Percentiles rank a stretch among this genome's conserved stretches.
These are phyloP conservation scores for Scutellaria galericulata DNA, from an alignment of 257 asterid genomes.

Conservation along the genomic window DNA sequence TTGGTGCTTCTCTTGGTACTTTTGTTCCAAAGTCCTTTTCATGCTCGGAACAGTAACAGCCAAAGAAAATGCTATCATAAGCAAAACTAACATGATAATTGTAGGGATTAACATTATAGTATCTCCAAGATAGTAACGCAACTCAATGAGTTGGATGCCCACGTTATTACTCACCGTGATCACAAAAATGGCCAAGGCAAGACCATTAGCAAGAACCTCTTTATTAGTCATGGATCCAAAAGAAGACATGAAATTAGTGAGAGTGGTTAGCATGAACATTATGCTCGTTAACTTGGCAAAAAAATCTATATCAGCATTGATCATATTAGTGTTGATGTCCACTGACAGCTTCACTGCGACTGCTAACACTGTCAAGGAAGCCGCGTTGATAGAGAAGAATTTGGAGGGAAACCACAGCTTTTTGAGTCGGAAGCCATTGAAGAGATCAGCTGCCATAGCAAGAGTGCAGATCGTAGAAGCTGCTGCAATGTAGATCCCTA, in stretches of 20 bases:
- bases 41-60: constrained; percentile 23
- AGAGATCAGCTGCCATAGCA: constrained; percentile 44
- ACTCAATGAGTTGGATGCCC: constrained; percentile 20
- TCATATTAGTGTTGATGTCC: constrained; percentile 37
- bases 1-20: constrained; percentile 34
- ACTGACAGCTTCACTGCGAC: constrained; percentile 43
- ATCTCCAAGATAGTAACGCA: not conserved
- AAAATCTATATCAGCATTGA: not conserved
- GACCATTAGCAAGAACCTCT: constrained; percentile 19
- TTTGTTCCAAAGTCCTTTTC: constrained; percentile 25
- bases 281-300: constrained; percentile 25
- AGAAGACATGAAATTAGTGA: constrained; percentile 30
- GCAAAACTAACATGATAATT: constrained; percentile 24
- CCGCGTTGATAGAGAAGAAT: constrained; percentile 38
- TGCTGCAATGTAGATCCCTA: constrained; percentile 34
- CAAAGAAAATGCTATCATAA: constrained; percentile 19
- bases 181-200: constrained; percentile 26
- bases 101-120: not conserved
- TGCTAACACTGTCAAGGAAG: constrained; percentile 42
- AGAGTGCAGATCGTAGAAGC: constrained; percentile 37
- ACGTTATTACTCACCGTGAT: constrained; percentile 25
- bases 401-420: constrained; percentile 48
- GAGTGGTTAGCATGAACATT: constrained; percentile 15
- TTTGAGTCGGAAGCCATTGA: constrained; percentile 33
- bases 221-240: constrained; percentile 38